These are phyloP conservation scores for Leishmania turanica DNA, from an alignment of 208 protist species.

Conservation along the genomic window DNA sequence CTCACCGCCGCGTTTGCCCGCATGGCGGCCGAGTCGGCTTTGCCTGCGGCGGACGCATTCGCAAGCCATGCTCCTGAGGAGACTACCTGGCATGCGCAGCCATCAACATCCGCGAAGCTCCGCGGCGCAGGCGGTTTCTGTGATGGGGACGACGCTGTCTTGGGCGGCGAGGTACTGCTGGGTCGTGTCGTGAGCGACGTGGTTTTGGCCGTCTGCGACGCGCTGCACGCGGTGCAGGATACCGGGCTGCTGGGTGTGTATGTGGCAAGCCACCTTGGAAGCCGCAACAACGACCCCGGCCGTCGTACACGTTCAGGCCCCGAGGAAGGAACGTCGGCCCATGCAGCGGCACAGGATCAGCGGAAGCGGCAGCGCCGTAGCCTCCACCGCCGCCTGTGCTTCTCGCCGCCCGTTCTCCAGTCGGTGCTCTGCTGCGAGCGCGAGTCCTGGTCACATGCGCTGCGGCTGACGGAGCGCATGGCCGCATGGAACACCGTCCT, in stretches of 20 bases:
- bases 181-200: conserved; percentile 13
- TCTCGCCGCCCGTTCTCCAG: conserved; percentile 1
- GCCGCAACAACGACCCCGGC: neutral
- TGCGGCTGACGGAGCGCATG: conserved; percentile 20
- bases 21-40: neutral
- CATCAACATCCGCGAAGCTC: neutral
- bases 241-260: conserved; percentile 4
- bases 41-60: neutral
- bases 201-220: conserved; percentile 15
- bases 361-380: neutral
- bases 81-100: neutral
- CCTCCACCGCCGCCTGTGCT: conserved; percentile 6
- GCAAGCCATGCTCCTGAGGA: neutral
- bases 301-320: neutral
- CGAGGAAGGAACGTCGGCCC: neutral
- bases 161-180: neutral
- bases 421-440: conserved; percentile 22
- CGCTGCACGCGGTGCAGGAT: conserved; percentile 2
- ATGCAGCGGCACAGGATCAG: neutral
- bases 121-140: neutral
- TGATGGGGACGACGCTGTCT: neutral
- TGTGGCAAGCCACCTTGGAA: neutral
- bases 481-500: conserved; percentile 13
- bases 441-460: conserved; percentile 27
- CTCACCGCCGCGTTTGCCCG: conserved; percentile 4